A percentile compares a stretch with the other conserved stretches of the same genome.
phyloP scores from a whole-genome alignment of 495 filamentous ascomycete genomes.

The Rostrohypoxylon terebratum region DNA sequence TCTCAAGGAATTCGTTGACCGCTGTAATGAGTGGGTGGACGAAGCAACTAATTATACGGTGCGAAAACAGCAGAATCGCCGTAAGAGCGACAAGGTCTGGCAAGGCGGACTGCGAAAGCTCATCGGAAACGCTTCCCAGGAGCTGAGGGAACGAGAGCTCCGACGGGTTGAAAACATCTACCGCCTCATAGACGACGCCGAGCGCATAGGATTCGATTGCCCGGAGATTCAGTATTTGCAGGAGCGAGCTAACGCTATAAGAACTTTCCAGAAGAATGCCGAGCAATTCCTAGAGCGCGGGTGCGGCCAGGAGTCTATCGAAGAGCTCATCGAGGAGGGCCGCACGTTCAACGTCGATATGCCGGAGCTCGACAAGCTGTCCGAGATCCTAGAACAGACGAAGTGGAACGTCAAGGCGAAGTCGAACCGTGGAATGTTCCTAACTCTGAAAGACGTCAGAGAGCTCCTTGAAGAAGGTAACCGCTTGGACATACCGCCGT shows the following conservation, averaged over 20 bases:
- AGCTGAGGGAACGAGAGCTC: constrained; percentile 90
- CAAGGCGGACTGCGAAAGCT: constrained; percentile 74
- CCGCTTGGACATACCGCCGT: constrained; percentile 78
- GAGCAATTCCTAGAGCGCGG: constrained; percentile 70
- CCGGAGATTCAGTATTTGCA: constrained; percentile 88
- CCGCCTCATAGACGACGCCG: constrained; percentile 83
- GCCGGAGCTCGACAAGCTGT: constrained; percentile 87
- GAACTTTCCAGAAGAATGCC: constrained; percentile 85
- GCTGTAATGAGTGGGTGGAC: constrained; percentile 98
- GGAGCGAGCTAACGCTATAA: constrained; percentile 89
- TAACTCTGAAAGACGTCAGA: constrained; percentile 80
- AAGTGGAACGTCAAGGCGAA: constrained; percentile 88
- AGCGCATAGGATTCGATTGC: constrained; percentile 93
- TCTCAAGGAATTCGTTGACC: constrained; percentile 89
- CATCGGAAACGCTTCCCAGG: constrained; percentile 69
- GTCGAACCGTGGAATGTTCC: constrained; percentile 68
- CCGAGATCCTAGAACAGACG: constrained; percentile 82
- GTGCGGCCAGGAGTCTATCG: constrained; percentile 75
- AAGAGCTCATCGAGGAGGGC: constrained; percentile 88
- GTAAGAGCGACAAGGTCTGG: constrained; percentile 96
- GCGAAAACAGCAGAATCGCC: constrained; percentile 96
- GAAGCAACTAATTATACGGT: constrained; percentile 97
- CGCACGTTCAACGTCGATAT: constrained; percentile 94
- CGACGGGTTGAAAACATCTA: constrained; percentile 91
- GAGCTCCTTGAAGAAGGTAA: constrained; percentile 80